phyloP scores from a whole-genome alignment of 83 land plant genomes.

The Picea abies region DNA sequence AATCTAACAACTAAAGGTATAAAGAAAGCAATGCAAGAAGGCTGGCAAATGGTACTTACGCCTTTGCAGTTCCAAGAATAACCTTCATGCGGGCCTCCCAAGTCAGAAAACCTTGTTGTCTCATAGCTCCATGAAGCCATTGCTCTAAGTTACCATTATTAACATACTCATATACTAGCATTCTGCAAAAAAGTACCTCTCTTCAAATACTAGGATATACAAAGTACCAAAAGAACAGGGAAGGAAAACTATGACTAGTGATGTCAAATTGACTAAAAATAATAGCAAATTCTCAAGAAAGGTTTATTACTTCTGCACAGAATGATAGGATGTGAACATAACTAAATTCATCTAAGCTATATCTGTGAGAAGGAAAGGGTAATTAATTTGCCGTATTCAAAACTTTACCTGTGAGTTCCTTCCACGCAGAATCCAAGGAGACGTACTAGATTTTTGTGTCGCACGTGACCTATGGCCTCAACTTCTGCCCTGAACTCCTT shows the following conservation, averaged over 20 bases:
- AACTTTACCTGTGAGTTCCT: slow-evolving; percentile 59
- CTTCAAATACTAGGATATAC: slow-evolving; percentile 1
- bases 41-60: slow-evolving; percentile 47
- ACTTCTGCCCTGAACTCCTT: slow-evolving; percentile 81
- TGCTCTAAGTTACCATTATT: slow-evolving; percentile 78
- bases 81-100: slow-evolving; percentile 81
- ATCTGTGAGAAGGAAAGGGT: background rate
- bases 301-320: too few species aligned
- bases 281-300: background rate
- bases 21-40: too few species aligned
- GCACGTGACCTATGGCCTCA: slow-evolving; percentile 79
- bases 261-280: background rate
- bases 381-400: background rate
- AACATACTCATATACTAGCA: slow-evolving; percentile 84
- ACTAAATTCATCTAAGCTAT: background rate
- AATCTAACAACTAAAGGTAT: too few species aligned
- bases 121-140: slow-evolving; percentile 88
- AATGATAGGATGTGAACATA: background rate
- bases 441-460: slow-evolving; percentile 78
- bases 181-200: slow-evolving; percentile 29
- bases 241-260: background rate
- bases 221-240: background rate
- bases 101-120: slow-evolving; percentile 66
- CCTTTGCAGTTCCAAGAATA: slow-evolving; percentile 76
- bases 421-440: slow-evolving; percentile 81